A percentile compares a stretch with the other conserved stretches of the same genome.
Conservation (phyloP, 1,284 basidiomycete species). For the Melampsora larici-populina region DNA sequence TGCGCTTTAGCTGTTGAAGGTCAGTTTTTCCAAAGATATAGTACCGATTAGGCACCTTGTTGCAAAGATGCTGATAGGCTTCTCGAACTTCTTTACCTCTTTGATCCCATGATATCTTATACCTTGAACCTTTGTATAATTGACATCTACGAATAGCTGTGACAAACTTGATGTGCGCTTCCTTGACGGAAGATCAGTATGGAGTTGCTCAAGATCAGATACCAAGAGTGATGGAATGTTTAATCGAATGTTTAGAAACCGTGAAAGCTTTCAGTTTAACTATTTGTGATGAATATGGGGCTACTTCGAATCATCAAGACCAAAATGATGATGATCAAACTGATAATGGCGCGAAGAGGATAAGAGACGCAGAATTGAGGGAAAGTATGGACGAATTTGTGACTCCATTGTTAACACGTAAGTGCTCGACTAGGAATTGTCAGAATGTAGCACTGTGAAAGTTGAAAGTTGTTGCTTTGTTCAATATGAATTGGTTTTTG, state of each 20-base stretch:
- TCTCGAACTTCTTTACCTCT: neutral
- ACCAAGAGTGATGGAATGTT: constrained; percentile 70
- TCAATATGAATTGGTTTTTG: neutral
- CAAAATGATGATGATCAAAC: neutral
- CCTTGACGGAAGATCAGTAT: constrained; percentile 71
- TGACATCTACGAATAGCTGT: constrained; percentile 59
- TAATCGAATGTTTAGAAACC: constrained; percentile 65
- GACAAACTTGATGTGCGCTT: constrained; percentile 66
- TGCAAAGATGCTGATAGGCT: neutral
- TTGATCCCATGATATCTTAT: neutral
- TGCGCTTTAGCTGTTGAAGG: constrained; percentile 35
- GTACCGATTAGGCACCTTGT: neutral
- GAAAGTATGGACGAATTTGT: constrained; percentile 15
- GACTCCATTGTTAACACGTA: constrained; percentile 20
- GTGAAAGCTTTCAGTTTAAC: constrained; percentile 64
- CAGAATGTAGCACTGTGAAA: neutral
- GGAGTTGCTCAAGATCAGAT: constrained; percentile 79
- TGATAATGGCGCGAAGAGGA: neutral
- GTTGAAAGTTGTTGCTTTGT: neutral
- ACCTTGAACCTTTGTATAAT: neutral
- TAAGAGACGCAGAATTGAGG: neutral
- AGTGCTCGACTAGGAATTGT: neutral
- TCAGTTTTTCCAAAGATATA: neutral
- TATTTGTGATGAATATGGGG: constrained; percentile 21
- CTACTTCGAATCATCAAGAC: neutral